Evolutionary conservation across 2,329 filamentous ascomycete species (phyloP), one percentile per base, ranked within the genome.

Genomic region (Trichothecium sympodiale): DNA sequence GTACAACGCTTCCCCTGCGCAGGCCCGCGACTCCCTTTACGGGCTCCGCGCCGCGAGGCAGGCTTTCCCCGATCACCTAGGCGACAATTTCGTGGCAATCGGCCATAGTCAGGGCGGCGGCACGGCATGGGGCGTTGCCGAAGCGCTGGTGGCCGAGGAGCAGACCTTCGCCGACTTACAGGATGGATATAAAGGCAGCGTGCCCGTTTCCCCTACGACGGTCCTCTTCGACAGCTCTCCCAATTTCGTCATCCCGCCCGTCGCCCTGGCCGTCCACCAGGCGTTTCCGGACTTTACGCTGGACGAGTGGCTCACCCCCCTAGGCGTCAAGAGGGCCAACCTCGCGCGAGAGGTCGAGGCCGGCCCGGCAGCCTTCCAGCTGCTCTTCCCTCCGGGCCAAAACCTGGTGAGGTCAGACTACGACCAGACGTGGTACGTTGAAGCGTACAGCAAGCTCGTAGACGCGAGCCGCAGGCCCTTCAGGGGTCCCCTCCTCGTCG

Each of bases 401-500:
- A n/a, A n/a, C n/a, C n/a, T n/a, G n/a, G n/a, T n/a, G n/a, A n/a
- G n/a, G n/a, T n/a, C n/a, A n/a, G n/a, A 29, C 15, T 33, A 23
- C 23, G 36, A 38, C 25, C 10, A 23, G 35, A 28, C 36, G 4
- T 32, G 25, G n/a, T 13, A 28, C 31, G 36, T 15, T 18, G 30
- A 18, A 9, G 16, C 14, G 12, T 34, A 17, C 17, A 10, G 15
- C 7, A 33, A 34, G 30, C 36, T 38, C 7, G 18, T 31, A 14
- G 42, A 46, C 20, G 51, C 46, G 6, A 56, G 57, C 2, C 40
- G 49, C 2, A 49, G 43, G 20, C 38, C 45, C 3, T 53, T 60
- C 29, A 42, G 43, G 10, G 57, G 55, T 0, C 59, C 57, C 2
- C 31, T 63, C 34, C 43, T 62, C 1, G 54, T 62, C 2, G 9